Percentiles rank a stretch among this genome's conserved stretches.
Conservation (phyloP, 495 filamentous ascomycete species). For the Podospora pseudoanserina region DNA sequence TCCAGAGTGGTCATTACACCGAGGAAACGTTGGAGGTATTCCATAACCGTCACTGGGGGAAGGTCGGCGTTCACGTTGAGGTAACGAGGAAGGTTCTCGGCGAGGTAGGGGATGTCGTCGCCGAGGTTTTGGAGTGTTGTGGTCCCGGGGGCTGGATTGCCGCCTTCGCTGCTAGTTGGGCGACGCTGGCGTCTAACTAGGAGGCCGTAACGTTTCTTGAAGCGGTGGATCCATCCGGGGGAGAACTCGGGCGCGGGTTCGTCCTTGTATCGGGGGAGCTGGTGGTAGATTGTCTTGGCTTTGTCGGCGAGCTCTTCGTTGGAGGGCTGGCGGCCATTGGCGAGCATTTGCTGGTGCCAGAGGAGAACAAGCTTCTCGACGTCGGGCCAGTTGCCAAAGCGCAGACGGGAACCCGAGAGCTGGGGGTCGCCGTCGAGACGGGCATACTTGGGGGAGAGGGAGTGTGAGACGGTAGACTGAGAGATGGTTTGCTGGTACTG, state of each 20-base stretch:
- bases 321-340: slow-evolving; percentile 44
- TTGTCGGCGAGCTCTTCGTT: slow-evolving; percentile 53
- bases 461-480: slow-evolving; percentile 52
- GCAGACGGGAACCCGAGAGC: slow-evolving; percentile 49
- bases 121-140: slow-evolving; percentile 37
- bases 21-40: slow-evolving; percentile 43
- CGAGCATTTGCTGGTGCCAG: slow-evolving; percentile 47
- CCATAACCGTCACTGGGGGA: slow-evolving; percentile 46
- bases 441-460: slow-evolving; percentile 51
- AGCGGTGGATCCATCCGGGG: slow-evolving; percentile 53
- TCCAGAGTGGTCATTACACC: slow-evolving; percentile 45
- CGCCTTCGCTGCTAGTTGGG: slow-evolving; percentile 22
- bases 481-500: slow-evolving; percentile 51
- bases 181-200: slow-evolving; percentile 48
- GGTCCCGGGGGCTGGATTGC: not conserved
- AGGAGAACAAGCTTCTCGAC: slow-evolving; percentile 53
- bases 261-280: slow-evolving; percentile 50
- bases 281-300: slow-evolving; percentile 47
- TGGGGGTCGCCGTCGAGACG: slow-evolving; percentile 49
- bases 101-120: slow-evolving; percentile 48
- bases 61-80: slow-evolving; percentile 46
- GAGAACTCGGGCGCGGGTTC: slow-evolving; percentile 49
- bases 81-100: slow-evolving; percentile 47
- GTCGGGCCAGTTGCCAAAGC: slow-evolving; percentile 54
- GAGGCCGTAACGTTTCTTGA: slow-evolving; percentile 52